These are phyloP conservation scores for Blastocystis sp. DNA, from an alignment of 352 stramenopile genomes.

Conservation along the genomic window DNA sequence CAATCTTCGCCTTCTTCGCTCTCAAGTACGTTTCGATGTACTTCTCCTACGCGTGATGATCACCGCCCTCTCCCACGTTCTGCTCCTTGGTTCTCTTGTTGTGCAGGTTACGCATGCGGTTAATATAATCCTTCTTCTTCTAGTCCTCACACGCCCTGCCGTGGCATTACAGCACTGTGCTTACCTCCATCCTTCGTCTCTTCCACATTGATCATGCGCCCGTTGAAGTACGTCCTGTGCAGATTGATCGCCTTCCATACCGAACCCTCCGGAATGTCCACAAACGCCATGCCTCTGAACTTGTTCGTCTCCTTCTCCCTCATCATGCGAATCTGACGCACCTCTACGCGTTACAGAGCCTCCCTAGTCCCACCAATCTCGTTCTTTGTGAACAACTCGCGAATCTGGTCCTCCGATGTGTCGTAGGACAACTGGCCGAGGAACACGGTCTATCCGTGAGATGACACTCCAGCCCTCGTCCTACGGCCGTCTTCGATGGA, in stretches of 20 bases:
- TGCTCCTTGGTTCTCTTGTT: conserved; percentile 1
- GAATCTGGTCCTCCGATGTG: conserved; percentile 64
- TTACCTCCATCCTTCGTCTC: conserved; percentile 73
- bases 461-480: background rate
- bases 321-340: conserved; percentile 57
- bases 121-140: conserved; percentile 65
- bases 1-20: conserved; percentile 16
- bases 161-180: conserved; percentile 14
- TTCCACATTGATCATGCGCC: conserved; percentile 67
- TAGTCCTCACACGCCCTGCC: background rate
- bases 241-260: conserved; percentile 67
- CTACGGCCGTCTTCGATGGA: conserved; percentile 4
- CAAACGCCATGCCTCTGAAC: conserved; percentile 69
- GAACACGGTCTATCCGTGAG: conserved; percentile 37
- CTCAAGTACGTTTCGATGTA: conserved; percentile 21
- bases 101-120: conserved; percentile 54
- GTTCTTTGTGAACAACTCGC: conserved; percentile 35
- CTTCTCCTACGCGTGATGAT: background rate
- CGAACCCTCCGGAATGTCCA: conserved; percentile 53
- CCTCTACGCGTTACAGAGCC: background rate
- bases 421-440: conserved; percentile 9
- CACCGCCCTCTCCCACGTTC: background rate
- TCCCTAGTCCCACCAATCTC: background rate
- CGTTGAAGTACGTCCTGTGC: conserved; percentile 67
- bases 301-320: conserved; percentile 67